Evolutionary conservation across 2,329 filamentous ascomycete genomes (phyloP), one percentile per base, ranked within the genome.

Genomic region (Magnaporthiopsis rhizophila): DNA sequence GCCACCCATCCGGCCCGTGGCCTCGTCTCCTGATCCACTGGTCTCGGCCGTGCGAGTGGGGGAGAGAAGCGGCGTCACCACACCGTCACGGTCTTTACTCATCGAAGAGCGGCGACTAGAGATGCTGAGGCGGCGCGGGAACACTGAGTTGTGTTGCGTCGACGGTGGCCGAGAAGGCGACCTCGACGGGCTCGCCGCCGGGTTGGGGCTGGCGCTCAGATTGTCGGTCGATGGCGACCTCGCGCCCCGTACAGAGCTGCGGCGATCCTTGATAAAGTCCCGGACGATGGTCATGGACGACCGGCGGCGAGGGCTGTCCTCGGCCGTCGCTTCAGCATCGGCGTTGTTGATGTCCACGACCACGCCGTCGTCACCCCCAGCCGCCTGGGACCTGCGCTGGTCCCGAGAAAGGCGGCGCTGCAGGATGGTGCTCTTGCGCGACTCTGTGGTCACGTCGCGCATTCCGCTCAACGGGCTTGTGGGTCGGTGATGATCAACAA

Each of bases 61-160:
- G 3, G 81, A 81, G 13, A 77, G 65, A 8, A 71, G 65, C 32
- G 68, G 70, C 61, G 67, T 74, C 1, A 67, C 66, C 21, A 68
- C 67, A 59, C 67, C 68, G 30, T 76, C 73, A 13, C 74, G 69
- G 62, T 76, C 74, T 18, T 83, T 82, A 67, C 77, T 81, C 30
- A 81, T 73, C 1, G 83, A 84, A 5, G 85, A 86, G 68, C 74
- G 80, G 61, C 76, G 81, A 72, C 79, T 90, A 76, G 79, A 89
- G 77, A 83, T 90, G 77, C 81, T 95, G 78, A 79, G 81, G 74
- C 79, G 91, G 69, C 74, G 85, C 71, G 73, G 83, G 80, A 78
- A 83, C 72, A 75, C 85, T 76, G 65, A 84, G 66, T 74, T 75
- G 70, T 80, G 77, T 69, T 81, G 79, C 59, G 75, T 72, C 64